Percentiles rank a stretch among this genome's conserved stretches.
These are phyloP conservation scores for Claviceps monticola DNA, from an alignment of 2,329 filamentous ascomycete species.

Conservation along the genomic window DNA sequence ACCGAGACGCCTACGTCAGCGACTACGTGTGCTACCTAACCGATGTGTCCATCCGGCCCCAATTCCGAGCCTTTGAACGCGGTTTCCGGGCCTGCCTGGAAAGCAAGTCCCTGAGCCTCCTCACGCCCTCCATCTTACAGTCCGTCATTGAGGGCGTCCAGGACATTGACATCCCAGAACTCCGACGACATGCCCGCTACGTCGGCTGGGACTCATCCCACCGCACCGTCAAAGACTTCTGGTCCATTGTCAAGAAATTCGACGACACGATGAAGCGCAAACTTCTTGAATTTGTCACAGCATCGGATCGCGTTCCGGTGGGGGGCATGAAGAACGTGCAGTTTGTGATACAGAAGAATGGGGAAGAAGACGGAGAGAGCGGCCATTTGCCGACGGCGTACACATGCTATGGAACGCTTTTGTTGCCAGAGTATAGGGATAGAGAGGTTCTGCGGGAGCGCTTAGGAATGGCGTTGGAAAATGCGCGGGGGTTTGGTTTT, in stretches of 20 bases:
- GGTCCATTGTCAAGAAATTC: slow-evolving; percentile 60
- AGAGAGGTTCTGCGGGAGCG: slow-evolving; percentile 59
- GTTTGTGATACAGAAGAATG: slow-evolving; percentile 72
- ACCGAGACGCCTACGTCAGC: slow-evolving; percentile 62
- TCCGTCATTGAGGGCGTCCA: slow-evolving; percentile 71
- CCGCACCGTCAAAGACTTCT: slow-evolving; percentile 64
- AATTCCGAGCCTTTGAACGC: slow-evolving; percentile 65
- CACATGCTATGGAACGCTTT: slow-evolving; percentile 82
- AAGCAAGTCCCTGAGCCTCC: slow-evolving; percentile 54
- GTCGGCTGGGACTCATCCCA: slow-evolving; percentile 65
- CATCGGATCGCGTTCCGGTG: slow-evolving; percentile 78
- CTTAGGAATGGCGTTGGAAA: slow-evolving; percentile 73
- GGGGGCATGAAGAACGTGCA: slow-evolving; percentile 70
- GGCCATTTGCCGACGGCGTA: slow-evolving; percentile 68
- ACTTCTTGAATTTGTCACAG: slow-evolving; percentile 88
- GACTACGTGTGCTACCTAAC: slow-evolving; percentile 81
- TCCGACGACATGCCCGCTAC: slow-evolving; percentile 61
- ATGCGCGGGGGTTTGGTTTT: slow-evolving; percentile 81
- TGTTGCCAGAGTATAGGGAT: slow-evolving; percentile 70
- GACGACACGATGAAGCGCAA: slow-evolving; percentile 56
- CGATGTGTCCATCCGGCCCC: slow-evolving; percentile 59
- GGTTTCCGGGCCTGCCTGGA: slow-evolving; percentile 70
- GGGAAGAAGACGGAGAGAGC: slow-evolving; percentile 40
- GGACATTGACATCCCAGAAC: slow-evolving; percentile 61
- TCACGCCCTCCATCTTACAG: slow-evolving; percentile 58